Evolutionary conservation across 352 stramenopile species (phyloP), one percentile per base, ranked within the genome.

Genomic region (Phytophthora capsici): DNA sequence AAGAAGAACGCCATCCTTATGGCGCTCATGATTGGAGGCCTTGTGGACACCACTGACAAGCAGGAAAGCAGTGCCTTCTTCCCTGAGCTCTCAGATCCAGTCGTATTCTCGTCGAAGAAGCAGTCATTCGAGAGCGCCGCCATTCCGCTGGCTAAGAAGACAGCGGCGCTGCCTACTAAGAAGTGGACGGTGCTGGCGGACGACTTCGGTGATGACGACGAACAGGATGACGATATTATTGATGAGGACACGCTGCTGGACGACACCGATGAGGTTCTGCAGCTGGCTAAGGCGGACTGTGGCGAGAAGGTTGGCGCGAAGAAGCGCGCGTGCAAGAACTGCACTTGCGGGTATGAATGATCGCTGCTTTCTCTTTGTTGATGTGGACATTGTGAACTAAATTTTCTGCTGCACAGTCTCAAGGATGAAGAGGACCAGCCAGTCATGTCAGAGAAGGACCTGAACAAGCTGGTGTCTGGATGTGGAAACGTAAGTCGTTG

Each of bases 261-360:
- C 44, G 84, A 94, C 69, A 90, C 81, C 17, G 85, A 96, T 49
- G 87, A 91, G n/a, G 78, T 95, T 16, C 72, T 93, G 26, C 68
- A 90, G 67, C 70, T 82, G 1, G 83, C 84, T 3, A 84, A 92
- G 61, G 69, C 77, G 30, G 84, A 93, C 46, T 93, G 84, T 51
- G 88, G 68, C 2, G 86, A 91, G 40, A 84, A 93, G 62, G 93
- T 86, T 57, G 83, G 86, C 50, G 90, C 90, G 43, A 98, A 98
- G 75, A 90, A 89, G 66, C 85, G 91, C 48, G 86, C 96, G 6
- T 99, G 97, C 88, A 98, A 98, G 76, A 93, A 99, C 80, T 99
- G 97, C 80, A 98, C 93, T 23, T 99, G 97, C 83, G 97, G 97
- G 86, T 94, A 74, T 49, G 69, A 3, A 74, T 49, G 69, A 5